Evolutionary conservation across 306 rosid genomes (phyloP), one percentile per base, ranked within the genome.

Genomic region (Spatholobus suberectus): DNA sequence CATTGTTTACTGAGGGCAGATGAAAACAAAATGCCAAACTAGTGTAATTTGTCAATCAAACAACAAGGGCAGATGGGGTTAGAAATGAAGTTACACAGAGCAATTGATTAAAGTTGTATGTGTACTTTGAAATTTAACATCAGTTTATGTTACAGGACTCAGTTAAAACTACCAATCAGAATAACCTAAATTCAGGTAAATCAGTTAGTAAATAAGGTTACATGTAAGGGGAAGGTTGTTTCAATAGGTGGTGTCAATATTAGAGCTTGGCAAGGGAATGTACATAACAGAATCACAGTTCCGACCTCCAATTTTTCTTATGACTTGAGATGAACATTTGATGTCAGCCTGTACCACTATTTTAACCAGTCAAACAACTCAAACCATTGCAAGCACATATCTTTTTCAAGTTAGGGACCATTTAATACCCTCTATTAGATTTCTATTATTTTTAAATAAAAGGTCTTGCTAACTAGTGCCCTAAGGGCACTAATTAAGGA

Each of bases 11-110:
- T 67, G 13, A 57, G 38, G 70, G 75, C 35, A 75, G n/a, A 32
- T 11, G 15, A 55, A 73, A 84, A 29, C 38, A 75, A 70, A 82
- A 75, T 40, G 17, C 46, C 44, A 52, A 43, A 79, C 23, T 41
- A 37, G 37, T 35, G 41, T 66, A 69, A 74, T 76, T 51, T 69
- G 52, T 58, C 65, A n/a, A 69, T 78, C 78, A 73, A 74, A 68
- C 67, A 47, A 70, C 29, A 47, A 35, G 18, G 43, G 20, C 37
- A 76, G 17, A 77, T 17, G 46, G 35, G 38, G 37, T 55, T 37
- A 29, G 65, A 21, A 55, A 35, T 72, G 27, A 77, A 78, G 47
- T 73, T n/a, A n/a, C n/a, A n/a, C n/a, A n/a, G n/a, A n/a, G n/a
- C n/a, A n/a, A n/a, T n/a, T n/a, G n/a, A n/a, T n/a, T n/a, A n/a